phyloP scores from a whole-genome alignment of 805 yeast genomes.

The Yamadazyma insecticola region DNA sequence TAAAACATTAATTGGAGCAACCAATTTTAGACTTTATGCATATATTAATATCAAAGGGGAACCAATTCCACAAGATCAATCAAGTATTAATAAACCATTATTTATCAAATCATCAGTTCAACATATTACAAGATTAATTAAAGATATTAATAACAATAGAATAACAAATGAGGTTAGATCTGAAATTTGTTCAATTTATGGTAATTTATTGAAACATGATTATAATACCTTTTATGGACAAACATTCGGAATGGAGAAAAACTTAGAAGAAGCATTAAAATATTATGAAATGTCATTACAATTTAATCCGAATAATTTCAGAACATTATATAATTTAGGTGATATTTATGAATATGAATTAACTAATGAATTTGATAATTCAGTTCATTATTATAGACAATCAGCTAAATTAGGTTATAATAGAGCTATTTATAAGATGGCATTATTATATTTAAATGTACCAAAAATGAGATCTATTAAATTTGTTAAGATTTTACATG shows the following conservation, averaged over 20 bases:
- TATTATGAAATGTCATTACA: conserved; percentile 29
- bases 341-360: conserved; percentile 34
- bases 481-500: conserved; percentile 30
- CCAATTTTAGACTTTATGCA: conserved; percentile 34
- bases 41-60: conserved; percentile 42
- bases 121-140: conserved; percentile 32
- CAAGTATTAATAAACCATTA: conserved; percentile 25
- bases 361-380: conserved; percentile 22
- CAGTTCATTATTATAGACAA: conserved; percentile 29
- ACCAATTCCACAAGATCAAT: conserved; percentile 24
- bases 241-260: conserved; percentile 29
- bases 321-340: conserved; percentile 34
- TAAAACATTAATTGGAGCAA: conserved; percentile 36
- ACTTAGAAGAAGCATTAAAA: conserved; percentile 23
- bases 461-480: conserved; percentile 30
- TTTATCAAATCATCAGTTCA: conserved; percentile 36
- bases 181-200: conserved; percentile 35
- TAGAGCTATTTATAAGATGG: conserved; percentile 39
- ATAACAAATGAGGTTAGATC: conserved; percentile 14
- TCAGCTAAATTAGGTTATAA: conserved; percentile 41
- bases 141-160: conserved; percentile 25
- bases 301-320: conserved; percentile 26
- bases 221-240: conserved; percentile 28
- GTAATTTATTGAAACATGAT: conserved; percentile 33
- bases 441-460: conserved; percentile 31